Percentiles rank a stretch among this genome's conserved stretches.
These are phyloP conservation scores for Cercospora nicotianae DNA, from an alignment of 2,329 filamentous ascomycete species.

Conservation along the genomic window DNA sequence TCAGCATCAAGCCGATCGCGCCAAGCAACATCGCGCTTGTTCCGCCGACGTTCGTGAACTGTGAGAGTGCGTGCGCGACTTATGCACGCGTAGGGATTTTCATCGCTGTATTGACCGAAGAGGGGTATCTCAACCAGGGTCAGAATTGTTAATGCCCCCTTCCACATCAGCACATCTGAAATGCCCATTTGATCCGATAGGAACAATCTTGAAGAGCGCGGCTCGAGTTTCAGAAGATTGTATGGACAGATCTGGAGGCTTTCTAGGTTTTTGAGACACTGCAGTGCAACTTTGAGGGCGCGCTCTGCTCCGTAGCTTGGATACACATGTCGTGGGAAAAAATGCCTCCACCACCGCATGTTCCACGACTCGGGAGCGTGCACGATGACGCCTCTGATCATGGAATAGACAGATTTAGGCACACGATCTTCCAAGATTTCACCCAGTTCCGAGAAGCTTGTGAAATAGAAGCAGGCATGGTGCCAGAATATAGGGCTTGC, in stretches of 20 bases:
- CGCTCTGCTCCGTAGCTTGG: not conserved
- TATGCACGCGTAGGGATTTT: not conserved
- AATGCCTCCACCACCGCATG: too few species aligned
- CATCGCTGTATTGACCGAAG: not conserved
- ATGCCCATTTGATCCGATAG: not conserved
- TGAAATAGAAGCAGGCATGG: not conserved
- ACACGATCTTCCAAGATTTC: not conserved
- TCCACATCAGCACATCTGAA: not conserved
- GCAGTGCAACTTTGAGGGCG: not conserved
- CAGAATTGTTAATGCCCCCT: not conserved
- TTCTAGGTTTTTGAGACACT: not conserved
- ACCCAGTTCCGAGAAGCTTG: not conserved
- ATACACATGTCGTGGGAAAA: rapidly evolving
- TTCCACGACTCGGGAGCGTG: too few species aligned
- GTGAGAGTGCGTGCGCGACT: too few species aligned
- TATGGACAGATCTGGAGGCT: not conserved
- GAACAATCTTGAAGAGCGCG: not conserved
- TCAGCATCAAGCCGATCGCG: not conserved
- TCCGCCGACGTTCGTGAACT: too few species aligned
- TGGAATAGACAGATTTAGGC: not conserved
- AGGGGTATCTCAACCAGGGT: not conserved
- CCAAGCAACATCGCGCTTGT: too few species aligned
- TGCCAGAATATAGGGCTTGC: not conserved
- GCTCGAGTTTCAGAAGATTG: not conserved
- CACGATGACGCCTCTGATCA: not conserved